These are phyloP conservation scores for Sugiyamaella boreocaroliniensis DNA, from an alignment of 805 yeast species.

Conservation along the genomic window DNA sequence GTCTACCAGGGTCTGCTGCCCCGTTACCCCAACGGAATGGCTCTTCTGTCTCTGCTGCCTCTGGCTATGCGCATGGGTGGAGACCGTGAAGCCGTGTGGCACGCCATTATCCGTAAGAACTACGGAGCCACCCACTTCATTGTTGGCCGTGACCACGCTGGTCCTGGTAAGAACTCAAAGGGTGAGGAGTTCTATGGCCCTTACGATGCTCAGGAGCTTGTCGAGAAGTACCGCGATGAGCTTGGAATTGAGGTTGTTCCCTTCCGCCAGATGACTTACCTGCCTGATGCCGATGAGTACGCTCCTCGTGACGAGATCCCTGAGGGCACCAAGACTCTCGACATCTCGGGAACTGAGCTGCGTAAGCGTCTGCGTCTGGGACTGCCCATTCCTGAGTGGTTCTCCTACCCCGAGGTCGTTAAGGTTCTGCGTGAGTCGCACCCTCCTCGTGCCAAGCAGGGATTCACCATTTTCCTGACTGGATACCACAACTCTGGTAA, in stretches of 20 bases:
- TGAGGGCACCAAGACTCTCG: conserved; percentile 69
- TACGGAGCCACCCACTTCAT: conserved; percentile 96
- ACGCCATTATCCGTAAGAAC: conserved; percentile 91
- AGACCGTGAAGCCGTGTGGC: conserved; percentile 98
- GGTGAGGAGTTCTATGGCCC: conserved; percentile 96
- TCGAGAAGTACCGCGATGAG: conserved; percentile 67
- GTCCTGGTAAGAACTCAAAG: conserved; percentile 82
- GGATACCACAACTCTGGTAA: conserved; percentile 55
- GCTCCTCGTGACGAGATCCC: conserved; percentile 93
- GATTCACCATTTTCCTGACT: conserved; percentile 69
- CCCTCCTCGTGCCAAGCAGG: conserved; percentile 87
- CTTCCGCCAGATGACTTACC: conserved; percentile 92
- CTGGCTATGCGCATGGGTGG: conserved; percentile 99
- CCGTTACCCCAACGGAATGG: conserved; percentile 92
- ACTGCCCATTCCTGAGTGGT: conserved; percentile 89
- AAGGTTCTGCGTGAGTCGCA: conserved; percentile 82
- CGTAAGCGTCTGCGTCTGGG: conserved; percentile 84
- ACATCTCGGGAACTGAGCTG: conserved; percentile 91
- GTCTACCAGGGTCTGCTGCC: conserved; percentile 89
- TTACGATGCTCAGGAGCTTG: conserved; percentile 90
- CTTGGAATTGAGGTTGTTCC: conserved; percentile 88
- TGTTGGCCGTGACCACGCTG: conserved; percentile 98
- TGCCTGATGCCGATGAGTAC: conserved; percentile 91
- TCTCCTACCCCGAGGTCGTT: conserved; percentile 94
- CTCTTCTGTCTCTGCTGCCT: conserved; percentile 79